Conservation (phyloP, 257 asterid species). For the Ehretia macrophylla region DNA sequence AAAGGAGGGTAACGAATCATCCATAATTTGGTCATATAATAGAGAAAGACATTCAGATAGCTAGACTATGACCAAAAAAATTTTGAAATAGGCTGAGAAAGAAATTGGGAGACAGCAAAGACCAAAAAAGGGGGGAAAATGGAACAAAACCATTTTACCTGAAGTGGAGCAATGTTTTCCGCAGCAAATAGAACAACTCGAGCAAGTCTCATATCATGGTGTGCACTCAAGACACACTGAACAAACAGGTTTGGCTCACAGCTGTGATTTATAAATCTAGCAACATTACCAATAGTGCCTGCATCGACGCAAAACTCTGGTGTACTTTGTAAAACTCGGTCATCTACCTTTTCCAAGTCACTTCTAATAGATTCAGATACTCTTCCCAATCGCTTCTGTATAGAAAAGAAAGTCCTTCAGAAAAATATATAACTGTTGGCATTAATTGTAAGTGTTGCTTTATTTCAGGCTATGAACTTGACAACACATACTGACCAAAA, state of each 20-base stretch:
- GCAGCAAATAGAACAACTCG: constrained; percentile 24
- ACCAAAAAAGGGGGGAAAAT: background rate
- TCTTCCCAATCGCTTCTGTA: constrained; percentile 23
- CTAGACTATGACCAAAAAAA: background rate
- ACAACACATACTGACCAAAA: no score
- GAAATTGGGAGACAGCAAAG: background rate
- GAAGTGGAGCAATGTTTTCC: constrained; percentile 9
- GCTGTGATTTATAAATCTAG: constrained; percentile 25
- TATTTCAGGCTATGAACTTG: no score
- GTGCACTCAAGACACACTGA: constrained; percentile 20
- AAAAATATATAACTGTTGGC: no score
- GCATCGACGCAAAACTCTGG: constrained; percentile 28
- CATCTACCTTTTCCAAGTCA: constrained; percentile 14
- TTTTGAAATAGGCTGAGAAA: background rate
- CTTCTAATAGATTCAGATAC: constrained; percentile 9
- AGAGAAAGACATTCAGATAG: no score
- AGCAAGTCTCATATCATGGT: constrained; percentile 19
- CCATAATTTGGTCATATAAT: no score
- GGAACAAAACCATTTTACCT: constrained; percentile 3
- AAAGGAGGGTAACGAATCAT: no score
- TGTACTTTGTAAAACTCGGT: constrained; percentile 5
- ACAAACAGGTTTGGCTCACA: constrained; percentile 27
- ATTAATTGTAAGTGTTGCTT: no score
- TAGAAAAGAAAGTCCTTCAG: background rate
- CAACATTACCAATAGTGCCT: constrained; percentile 14